These are phyloP conservation scores for Jacaranda copaia DNA, from an alignment of 257 asterid genomes.

Conservation along the genomic window DNA sequence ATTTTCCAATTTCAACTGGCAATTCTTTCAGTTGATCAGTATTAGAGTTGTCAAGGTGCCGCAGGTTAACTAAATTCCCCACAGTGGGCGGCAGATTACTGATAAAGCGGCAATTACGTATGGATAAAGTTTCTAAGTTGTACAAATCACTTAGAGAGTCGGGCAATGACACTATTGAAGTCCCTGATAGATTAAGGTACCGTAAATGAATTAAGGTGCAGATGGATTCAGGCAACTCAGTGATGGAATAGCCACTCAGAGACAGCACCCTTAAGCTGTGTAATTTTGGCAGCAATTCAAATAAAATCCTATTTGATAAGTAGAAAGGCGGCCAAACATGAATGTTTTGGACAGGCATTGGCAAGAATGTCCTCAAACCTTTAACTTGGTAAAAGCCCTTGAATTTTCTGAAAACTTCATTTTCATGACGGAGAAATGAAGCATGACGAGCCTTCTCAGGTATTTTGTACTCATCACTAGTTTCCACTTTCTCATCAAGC, in stretches of 20 bases:
- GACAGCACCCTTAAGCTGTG: constrained; percentile 42
- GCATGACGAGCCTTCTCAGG: constrained; percentile 36
- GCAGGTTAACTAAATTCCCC: constrained; percentile 50
- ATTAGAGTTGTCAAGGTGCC: constrained; percentile 51
- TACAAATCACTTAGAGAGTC: constrained; percentile 35
- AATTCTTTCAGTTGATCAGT: constrained; percentile 52
- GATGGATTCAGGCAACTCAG: constrained; percentile 41
- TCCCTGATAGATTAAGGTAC: constrained; percentile 47
- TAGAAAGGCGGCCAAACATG: constrained; percentile 48
- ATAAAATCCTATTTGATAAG: constrained; percentile 35
- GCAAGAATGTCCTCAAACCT: constrained; percentile 50
- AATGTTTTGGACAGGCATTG: constrained; percentile 47
- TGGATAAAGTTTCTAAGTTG: constrained; percentile 45
- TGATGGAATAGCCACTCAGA: constrained; percentile 44
- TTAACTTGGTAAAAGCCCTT: constrained; percentile 17
- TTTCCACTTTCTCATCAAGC: constrained; percentile 44
- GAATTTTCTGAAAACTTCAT: constrained; percentile 36
- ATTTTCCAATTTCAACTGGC: constrained; percentile 45
- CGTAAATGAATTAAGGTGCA: constrained; percentile 43
- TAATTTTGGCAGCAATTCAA: constrained; percentile 43
- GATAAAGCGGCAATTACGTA: constrained; percentile 54
- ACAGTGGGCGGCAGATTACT: constrained; percentile 43
- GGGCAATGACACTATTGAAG: constrained; percentile 42
- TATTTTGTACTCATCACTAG: constrained; percentile 3
- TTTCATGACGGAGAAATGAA: constrained; percentile 37